A percentile compares a stretch with the other conserved stretches of the same genome.
phyloP scores from a whole-genome alignment of 768 basidiomycete genomes.

The Fibroporia radiculosa region DNA sequence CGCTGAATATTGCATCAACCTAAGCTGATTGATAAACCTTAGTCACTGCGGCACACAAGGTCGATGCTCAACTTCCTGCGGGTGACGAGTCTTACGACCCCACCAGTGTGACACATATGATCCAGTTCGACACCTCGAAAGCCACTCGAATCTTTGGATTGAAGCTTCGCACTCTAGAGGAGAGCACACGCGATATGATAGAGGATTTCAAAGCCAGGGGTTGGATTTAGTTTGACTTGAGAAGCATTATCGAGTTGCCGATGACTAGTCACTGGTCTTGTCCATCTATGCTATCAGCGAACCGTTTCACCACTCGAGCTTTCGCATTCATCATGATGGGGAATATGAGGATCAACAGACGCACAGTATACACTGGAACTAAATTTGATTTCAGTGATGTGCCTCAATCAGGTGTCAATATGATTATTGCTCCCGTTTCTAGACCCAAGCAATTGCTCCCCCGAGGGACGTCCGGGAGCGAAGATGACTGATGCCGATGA shows the following conservation, averaged over 20 bases:
- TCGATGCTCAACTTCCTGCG: slow-evolving; percentile 3
- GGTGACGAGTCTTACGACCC: slow-evolving; percentile 13
- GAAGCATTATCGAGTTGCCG: slow-evolving; percentile 1
- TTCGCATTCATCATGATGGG: too few species aligned
- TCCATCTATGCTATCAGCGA: too few species aligned
- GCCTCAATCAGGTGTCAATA: too few species aligned
- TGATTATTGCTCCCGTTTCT: too few species aligned
- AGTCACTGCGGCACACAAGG: slow-evolving; percentile 9
- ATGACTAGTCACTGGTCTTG: too few species aligned
- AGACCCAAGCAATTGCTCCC: too few species aligned
- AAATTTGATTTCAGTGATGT: too few species aligned
- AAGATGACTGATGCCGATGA: too few species aligned
- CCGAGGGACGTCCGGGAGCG: too few species aligned
- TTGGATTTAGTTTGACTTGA: slow-evolving; percentile 9
- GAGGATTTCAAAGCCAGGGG: slow-evolving; percentile 18
- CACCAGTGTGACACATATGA: slow-evolving; percentile 16
- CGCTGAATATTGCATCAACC: background rate
- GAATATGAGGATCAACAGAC: too few species aligned
- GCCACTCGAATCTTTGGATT: slow-evolving; percentile 16
- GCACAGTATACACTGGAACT: too few species aligned
- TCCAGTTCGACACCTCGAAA: slow-evolving; percentile 30
- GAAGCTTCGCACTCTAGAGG: slow-evolving; percentile 13
- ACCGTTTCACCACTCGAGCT: too few species aligned
- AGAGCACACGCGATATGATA: slow-evolving; percentile 14
- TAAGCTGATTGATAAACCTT: background rate